These are phyloP conservation scores for Boletus edulis DNA, from an alignment of 768 basidiomycete species.

Conservation along the genomic window DNA sequence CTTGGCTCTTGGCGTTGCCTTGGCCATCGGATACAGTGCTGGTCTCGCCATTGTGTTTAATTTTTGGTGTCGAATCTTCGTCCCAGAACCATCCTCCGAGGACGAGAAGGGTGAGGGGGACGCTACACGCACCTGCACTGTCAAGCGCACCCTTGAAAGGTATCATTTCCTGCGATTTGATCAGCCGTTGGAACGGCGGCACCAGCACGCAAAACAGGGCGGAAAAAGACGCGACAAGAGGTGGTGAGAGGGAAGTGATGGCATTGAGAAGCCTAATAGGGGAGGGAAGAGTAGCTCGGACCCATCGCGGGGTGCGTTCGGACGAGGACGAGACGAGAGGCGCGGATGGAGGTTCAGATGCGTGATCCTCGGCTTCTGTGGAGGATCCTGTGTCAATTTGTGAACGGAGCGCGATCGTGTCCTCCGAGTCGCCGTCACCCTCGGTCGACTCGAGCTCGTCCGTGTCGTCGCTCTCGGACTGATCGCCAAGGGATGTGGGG, in stretches of 20 bases:
- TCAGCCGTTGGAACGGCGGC: constrained; percentile 66
- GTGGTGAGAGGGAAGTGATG: constrained; percentile 78
- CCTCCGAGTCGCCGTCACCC: constrained; percentile 17
- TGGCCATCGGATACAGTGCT: background rate
- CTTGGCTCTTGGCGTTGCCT: constrained; percentile 3
- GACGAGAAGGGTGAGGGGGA: constrained; percentile 88
- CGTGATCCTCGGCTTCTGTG: constrained; percentile 13
- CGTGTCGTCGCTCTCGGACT: constrained; percentile 22
- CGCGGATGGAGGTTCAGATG: background rate
- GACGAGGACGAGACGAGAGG: background rate
- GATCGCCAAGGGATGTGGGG: constrained; percentile 23
- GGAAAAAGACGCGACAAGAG: constrained; percentile 74
- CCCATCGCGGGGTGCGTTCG: constrained; percentile 4
- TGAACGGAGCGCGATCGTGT: constrained; percentile 9
- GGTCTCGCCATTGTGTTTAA: background rate
- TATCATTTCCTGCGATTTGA: constrained; percentile 56
- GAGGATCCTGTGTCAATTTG: constrained; percentile 12
- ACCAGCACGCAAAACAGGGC: constrained; percentile 78
- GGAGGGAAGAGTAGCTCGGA: background rate
- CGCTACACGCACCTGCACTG: constrained; percentile 70
- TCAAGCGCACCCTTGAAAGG: constrained; percentile 68
- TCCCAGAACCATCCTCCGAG: constrained; percentile 90
- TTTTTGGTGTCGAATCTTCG: constrained; percentile 15
- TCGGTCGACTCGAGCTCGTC: constrained; percentile 16
- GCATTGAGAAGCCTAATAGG: background rate